Conservation (phyloP, 1,284 basidiomycete species). For the Austroboletus rostrupii region DNA sequence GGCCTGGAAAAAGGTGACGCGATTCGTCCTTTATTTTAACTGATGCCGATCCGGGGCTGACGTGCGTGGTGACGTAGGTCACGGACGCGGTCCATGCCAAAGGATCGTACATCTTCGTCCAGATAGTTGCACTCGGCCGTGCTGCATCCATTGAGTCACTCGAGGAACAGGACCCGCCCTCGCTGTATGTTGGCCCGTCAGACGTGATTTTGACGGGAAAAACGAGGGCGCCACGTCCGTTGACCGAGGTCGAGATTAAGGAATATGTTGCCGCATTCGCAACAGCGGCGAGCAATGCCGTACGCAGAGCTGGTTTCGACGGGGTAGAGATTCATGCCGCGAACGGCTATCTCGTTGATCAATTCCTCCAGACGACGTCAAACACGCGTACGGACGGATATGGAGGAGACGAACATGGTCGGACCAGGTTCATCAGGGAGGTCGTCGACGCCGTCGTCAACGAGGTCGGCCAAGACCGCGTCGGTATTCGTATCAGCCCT, state of each 20-base stretch:
- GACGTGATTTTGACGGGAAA: constrained; percentile 32
- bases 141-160: constrained; percentile 28
- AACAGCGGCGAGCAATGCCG: constrained; percentile 23
- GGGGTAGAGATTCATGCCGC: constrained; percentile 24
- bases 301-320: constrained; percentile 23
- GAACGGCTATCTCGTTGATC: constrained; percentile 24
- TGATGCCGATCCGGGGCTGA: no score
- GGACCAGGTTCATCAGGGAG: constrained; percentile 43
- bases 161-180: constrained; percentile 20
- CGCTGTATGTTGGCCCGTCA: constrained; percentile 39
- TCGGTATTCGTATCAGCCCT: constrained; percentile 53
- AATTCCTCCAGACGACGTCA: constrained; percentile 28
- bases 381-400: constrained; percentile 45
- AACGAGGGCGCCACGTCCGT: constrained; percentile 18
- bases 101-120: constrained; percentile 15
- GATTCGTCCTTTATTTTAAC: no score
- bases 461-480: constrained; percentile 38
- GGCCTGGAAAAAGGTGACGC: constrained; percentile 22
- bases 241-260: constrained; percentile 32
- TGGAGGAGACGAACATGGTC: constrained; percentile 51
- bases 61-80: constrained; percentile 10
- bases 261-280: constrained; percentile 22
- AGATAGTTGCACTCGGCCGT: constrained; percentile 41
- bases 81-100: constrained; percentile 42
- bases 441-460: constrained; percentile 44